Evolutionary conservation across 73 alveolate genomes (phyloP).

Genomic region (Tetrahymena borealis): DNA sequence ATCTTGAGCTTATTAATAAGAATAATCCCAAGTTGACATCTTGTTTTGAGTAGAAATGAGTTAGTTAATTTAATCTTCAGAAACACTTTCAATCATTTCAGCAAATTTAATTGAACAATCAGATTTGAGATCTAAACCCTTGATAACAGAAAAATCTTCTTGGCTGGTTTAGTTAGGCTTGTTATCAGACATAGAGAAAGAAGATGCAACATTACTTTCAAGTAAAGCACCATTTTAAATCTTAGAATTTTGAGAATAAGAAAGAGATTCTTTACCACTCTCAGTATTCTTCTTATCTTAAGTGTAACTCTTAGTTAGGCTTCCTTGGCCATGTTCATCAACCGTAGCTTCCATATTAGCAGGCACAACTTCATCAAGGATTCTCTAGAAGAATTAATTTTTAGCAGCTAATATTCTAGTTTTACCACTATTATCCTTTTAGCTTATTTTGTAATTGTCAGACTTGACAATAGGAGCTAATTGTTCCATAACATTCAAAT

Average conservation of each 20-base stretch:
- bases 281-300: neutral
- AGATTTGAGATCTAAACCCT: neutral
- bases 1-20: neutral
- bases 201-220: neutral
- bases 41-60: neutral
- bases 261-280: neutral
- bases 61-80: neutral
- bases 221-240: neutral
- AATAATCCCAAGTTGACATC: neutral
- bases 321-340: neutral
- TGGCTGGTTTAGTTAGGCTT: neutral
- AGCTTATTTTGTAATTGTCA: neutral
- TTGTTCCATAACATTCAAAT: neutral
- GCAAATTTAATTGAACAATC: neutral
- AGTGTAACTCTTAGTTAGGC: neutral
- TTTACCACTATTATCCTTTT: neutral
- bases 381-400: neutral
- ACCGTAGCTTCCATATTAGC: neutral
- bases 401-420: neutral
- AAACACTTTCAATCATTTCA: neutral
- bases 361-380: neutral
- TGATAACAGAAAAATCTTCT: neutral
- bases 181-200: neutral
- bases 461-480: neutral
- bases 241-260: neutral